These are phyloP conservation scores for Medicago ruthenica DNA, from an alignment of 306 rosid genomes.

Conservation along the genomic window DNA sequence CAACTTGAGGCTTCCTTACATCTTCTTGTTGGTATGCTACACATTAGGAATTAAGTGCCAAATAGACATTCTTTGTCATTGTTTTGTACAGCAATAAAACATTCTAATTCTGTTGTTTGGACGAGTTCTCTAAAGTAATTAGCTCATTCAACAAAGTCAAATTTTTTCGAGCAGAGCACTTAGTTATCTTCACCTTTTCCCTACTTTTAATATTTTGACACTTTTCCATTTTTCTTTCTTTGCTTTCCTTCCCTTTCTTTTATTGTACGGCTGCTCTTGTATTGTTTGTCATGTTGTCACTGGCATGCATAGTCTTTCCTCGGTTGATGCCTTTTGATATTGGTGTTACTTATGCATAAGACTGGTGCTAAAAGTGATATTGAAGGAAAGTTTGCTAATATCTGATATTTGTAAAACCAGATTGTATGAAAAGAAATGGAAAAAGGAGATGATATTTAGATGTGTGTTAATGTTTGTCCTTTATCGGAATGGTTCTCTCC, in stretches of 20 bases:
- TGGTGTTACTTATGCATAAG: conserved; percentile 12
- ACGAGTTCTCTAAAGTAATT: conserved; percentile 18
- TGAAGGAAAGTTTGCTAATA: neutral
- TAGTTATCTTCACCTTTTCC: neutral
- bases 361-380: neutral
- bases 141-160: neutral
- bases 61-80: conserved; percentile 4
- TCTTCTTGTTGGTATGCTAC: conserved; percentile 2
- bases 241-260: neutral
- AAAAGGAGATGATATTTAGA: neutral
- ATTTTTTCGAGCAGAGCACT: neutral
- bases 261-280: neutral
- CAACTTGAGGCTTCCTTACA: neutral
- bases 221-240: neutral
- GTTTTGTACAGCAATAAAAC: neutral
- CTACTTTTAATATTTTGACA: neutral
- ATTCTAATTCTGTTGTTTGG: neutral
- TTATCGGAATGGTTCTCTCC: neutral
- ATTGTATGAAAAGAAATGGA: conserved; percentile 4
- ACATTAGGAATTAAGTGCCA: neutral
- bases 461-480: neutral
- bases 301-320: neutral
- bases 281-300: conserved; percentile 16
- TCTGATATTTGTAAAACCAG: conserved; percentile 14
- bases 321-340: conserved; percentile 5